These are phyloP conservation scores for Epichloe typhina DNA, from an alignment of 2,329 filamentous ascomycete species.

Conservation along the genomic window DNA sequence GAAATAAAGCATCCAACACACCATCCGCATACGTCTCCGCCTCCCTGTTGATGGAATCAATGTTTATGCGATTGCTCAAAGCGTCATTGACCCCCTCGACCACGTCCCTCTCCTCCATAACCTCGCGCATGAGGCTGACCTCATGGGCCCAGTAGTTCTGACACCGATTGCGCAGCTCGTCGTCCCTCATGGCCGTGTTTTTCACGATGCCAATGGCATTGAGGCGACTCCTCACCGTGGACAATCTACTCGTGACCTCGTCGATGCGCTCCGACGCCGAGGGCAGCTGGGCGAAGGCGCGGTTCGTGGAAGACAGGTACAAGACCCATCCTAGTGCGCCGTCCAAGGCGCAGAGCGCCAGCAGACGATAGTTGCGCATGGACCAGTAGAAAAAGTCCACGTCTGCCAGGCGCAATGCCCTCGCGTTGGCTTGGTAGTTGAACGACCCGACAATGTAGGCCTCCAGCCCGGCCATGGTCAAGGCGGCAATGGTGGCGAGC, in stretches of 20 bases:
- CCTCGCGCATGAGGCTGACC: slow-evolving; percentile 54
- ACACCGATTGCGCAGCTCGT: slow-evolving; percentile 49
- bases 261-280: slow-evolving; percentile 55
- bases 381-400: slow-evolving; percentile 62
- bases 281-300: slow-evolving; percentile 55
- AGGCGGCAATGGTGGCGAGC: slow-evolving; percentile 50
- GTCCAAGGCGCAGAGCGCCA: slow-evolving; percentile 54
- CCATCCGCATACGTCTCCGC: slow-evolving; percentile 47
- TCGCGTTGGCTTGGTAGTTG: slow-evolving; percentile 50
- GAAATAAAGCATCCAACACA: slow-evolving; percentile 21
- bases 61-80: slow-evolving; percentile 49
- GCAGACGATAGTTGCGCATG: slow-evolving; percentile 46
- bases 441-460: slow-evolving; percentile 52
- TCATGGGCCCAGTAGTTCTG: slow-evolving; percentile 74
- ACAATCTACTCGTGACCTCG: slow-evolving; percentile 39
- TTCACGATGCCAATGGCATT: slow-evolving; percentile 61
- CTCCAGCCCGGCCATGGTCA: slow-evolving; percentile 49
- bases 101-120: slow-evolving; percentile 69
- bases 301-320: slow-evolving; percentile 67
- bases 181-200: slow-evolving; percentile 68
- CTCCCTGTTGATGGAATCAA: slow-evolving; percentile 45
- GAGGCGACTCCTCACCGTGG: slow-evolving; percentile 50
- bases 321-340: slow-evolving; percentile 48
- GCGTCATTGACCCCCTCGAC: slow-evolving; percentile 57
- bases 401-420: slow-evolving; percentile 47